Evolutionary conservation across 1,284 basidiomycete genomes (phyloP), one percentile per base, ranked within the genome.

Genomic region (Trichosporon faecale): DNA sequence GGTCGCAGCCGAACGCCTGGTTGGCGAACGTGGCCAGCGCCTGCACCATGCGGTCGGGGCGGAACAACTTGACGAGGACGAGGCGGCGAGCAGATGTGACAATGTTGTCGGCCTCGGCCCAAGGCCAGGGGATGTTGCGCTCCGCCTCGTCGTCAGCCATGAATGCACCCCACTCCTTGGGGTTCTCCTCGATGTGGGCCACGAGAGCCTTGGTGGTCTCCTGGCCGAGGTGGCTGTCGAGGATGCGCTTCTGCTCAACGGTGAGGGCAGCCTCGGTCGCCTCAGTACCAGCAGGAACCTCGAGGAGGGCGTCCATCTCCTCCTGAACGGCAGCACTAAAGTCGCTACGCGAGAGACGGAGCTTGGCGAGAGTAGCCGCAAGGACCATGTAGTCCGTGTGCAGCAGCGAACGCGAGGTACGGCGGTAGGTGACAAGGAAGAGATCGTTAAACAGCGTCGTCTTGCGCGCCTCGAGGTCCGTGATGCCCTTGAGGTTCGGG

Each of bases 331-430:
- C 69, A 65, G 91, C 90, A 75, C 92, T 91, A 7, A 89, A 80
- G 6, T 90, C 90, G 65, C 76, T 73, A 7, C 76, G 76, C 18
- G 92, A 89, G 18, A 95, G 82, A 81, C 95, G 95, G 74, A 98
- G 90, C 80, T 96, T 95, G 0, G 93, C 92, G 21, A 99, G 87
- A 23, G 95, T 88, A 23, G 96, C 90, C 0, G 93, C 94, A 29
- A 98, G 88, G 86, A 97, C 91, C 70, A 97, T 87, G 75, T 96
- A 91, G 79, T 99, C 97, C 21, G 90, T 88, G 81, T 99, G 93
- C 27, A 98, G 87, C 33, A 99, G 85, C 0, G 95, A 92, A 40
- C 95, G 89, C 21, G 95, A 93, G 0, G 96, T 95, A 65, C 97
- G 88, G 81, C 89, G 90, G 85, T 92, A 98, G 23, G 95, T 90